Base-by-base conservation (phyloP, 2,329 filamentous ascomycete species). In the Beauveria australis region DNA sequence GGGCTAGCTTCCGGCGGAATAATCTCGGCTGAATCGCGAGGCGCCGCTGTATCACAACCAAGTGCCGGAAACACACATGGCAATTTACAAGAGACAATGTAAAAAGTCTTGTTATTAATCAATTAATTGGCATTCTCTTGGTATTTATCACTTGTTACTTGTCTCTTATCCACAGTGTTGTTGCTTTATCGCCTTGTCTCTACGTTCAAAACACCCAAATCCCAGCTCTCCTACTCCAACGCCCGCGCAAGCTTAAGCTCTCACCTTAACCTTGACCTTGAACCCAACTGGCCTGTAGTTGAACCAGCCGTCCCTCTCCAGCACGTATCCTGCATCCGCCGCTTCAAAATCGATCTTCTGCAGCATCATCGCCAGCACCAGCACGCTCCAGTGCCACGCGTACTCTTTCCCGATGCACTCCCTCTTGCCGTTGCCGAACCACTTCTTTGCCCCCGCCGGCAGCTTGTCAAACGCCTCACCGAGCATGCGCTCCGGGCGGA, bases 331-430 rank as follows among this genome's bases (percentile, higher is more conserved):
- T 3, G 70, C 66, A 52, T 79, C 72, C 16, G 64, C 76, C 62
- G 73, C 66, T 66, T 78, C 76, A 63, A 81, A 79, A 53, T 81
- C 78, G 1, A 81, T 62, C 55, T 77, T 74, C 60, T 68, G 67
- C 58, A 81, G 71, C 65, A 81, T 65, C 70, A 70, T 75, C 4
- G 76, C 72, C 66, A 77, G 64, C 2, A 76, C 73, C 0, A 75
- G 66, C 67, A 78, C 70, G 59, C 69, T 72, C 69, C 76, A 81
- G 64, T 77, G 74, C 75, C 73, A 76, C 0, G 79, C 79, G 69
- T 77, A 80, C 66, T 79, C 74, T 68, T 75, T 78, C 3, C 79
- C 79, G n/a, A 81, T 76, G 53, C 79, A 82, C 68, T 76, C 75
- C 18, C 79, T 65, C 74, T 79, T 80, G 14, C 79, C 79, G 64